Percentiles rank a stretch among this genome's conserved stretches.
Conservation (phyloP, 2,329 filamentous ascomycete species). For the Diaporthe sp. region DNA sequence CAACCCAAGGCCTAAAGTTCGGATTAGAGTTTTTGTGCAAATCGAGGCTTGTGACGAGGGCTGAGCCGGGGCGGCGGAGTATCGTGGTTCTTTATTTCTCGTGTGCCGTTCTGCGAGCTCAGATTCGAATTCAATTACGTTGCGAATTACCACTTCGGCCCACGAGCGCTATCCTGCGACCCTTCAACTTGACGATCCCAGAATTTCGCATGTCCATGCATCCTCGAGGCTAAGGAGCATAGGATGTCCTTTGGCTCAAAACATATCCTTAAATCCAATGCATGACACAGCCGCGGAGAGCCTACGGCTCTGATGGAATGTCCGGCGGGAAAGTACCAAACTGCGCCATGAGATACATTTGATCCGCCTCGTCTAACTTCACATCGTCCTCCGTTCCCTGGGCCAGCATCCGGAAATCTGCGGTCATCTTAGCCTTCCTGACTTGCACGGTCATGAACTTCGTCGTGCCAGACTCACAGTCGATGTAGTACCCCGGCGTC, state of each 20-base stretch:
- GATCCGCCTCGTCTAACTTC: slow-evolving; percentile 47
- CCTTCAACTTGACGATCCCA: too few relatives aligned
- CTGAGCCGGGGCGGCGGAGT: not conserved
- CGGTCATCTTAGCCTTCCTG: not conserved
- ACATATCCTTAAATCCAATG: not conserved
- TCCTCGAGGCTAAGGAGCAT: not conserved
- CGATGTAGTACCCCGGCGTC: slow-evolving; percentile 54
- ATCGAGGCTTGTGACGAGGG: too few relatives aligned
- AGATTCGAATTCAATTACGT: too few relatives aligned
- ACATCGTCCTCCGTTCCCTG: slow-evolving; percentile 49
- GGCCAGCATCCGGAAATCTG: slow-evolving; percentile 54
- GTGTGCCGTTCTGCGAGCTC: too few relatives aligned
- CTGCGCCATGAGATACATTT: slow-evolving; percentile 53
- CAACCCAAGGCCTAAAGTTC: not conserved
- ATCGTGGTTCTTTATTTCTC: not conserved
- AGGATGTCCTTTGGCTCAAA: too few relatives aligned
- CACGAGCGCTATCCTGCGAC: not conserved
- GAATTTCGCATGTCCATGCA: not conserved
- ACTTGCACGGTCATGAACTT: not conserved
- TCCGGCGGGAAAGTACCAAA: slow-evolving; percentile 55
- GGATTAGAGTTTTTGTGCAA: not conserved
- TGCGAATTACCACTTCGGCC: not conserved
- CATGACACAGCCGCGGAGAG: not conserved
- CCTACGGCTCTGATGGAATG: slow-evolving; percentile 13
- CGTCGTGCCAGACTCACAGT: slow-evolving; percentile 49